phyloP scores from a whole-genome alignment of 179 eudicot species.

The Camellia oleifera region DNA sequence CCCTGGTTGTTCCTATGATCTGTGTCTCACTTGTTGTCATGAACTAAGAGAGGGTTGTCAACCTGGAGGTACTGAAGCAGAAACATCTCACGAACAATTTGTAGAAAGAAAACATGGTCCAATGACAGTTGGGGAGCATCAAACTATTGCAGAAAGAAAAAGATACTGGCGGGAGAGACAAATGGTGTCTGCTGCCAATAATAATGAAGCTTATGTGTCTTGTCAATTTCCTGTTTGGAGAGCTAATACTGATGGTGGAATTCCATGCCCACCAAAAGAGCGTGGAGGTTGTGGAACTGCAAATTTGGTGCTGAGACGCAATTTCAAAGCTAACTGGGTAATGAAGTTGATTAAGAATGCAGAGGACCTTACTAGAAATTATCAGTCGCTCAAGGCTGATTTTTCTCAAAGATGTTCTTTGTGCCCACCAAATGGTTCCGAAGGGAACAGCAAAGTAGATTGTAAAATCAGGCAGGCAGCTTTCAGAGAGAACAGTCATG shows the following conservation, averaged over 20 bases:
- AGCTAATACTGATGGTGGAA: conserved; percentile 16
- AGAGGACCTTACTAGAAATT: conserved; percentile 14
- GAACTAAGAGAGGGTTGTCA: conserved; percentile 22
- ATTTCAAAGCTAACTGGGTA: conserved; percentile 25
- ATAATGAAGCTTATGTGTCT: neutral
- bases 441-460: neutral
- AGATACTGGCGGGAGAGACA: conserved; percentile 14
- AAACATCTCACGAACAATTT: conserved; percentile 13
- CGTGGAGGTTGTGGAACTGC: conserved; percentile 21
- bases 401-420: conserved; percentile 15
- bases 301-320: conserved; percentile 18
- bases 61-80: conserved; percentile 22
- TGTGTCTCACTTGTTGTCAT: conserved; percentile 26
- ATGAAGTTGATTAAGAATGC: conserved; percentile 20
- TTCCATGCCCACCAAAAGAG: conserved; percentile 19
- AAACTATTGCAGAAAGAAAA: neutral
- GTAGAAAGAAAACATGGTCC: conserved; percentile 16
- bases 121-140: neutral
- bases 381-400: conserved; percentile 8
- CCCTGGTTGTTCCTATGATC: conserved; percentile 21
- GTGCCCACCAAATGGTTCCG: conserved; percentile 12
- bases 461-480: conserved; percentile 28
- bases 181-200: neutral
- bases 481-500: conserved; percentile 35
- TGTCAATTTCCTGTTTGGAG: conserved; percentile 15